Conservation (phyloP, 2,329 filamentous ascomycete species). For the Ciborinia camelliae region DNA sequence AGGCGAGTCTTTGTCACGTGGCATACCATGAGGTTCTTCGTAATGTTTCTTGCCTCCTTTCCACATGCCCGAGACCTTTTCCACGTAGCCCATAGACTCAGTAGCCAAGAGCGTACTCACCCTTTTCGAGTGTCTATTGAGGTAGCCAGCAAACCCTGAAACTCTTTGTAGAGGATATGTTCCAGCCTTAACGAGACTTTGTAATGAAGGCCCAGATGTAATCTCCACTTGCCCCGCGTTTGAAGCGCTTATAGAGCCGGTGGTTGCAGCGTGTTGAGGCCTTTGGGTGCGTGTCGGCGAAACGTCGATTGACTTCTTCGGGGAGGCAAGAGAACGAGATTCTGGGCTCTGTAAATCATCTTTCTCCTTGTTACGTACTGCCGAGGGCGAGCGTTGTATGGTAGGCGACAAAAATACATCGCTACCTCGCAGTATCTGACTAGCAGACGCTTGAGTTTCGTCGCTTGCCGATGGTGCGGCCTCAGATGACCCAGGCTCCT, state of each 20-base stretch:
- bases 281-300: slow-evolving; percentile 18
- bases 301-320: slow-evolving; percentile 21
- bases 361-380: slow-evolving; percentile 25
- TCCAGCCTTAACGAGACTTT: slow-evolving; percentile 58
- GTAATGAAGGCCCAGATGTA: slow-evolving; percentile 51
- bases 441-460: slow-evolving; percentile 75
- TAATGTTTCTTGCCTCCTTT: slow-evolving; percentile 90
- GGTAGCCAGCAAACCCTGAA: slow-evolving; percentile 75
- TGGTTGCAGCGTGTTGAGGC: slow-evolving; percentile 28
- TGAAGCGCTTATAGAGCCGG: slow-evolving; percentile 29
- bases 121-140: slow-evolving; percentile 72
- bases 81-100: slow-evolving; percentile 93
- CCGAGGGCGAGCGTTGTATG: slow-evolving; percentile 49
- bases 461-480: slow-evolving; percentile 66
- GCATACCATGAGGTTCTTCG: slow-evolving; percentile 54
- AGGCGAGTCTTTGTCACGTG: slow-evolving; percentile 52
- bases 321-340: slow-evolving; percentile 27
- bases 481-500: slow-evolving; percentile 71
- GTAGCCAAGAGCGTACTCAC: slow-evolving; percentile 81
- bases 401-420: slow-evolving; percentile 84
- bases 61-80: slow-evolving; percentile 97
- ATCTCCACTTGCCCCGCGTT: slow-evolving; percentile 30
- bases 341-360: slow-evolving; percentile 22
- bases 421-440: slow-evolving; percentile 82
- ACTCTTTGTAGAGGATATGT: slow-evolving; percentile 80